Evolutionary conservation across 768 basidiomycete species (phyloP).

Genomic region (Tephrocybe sp.): DNA sequence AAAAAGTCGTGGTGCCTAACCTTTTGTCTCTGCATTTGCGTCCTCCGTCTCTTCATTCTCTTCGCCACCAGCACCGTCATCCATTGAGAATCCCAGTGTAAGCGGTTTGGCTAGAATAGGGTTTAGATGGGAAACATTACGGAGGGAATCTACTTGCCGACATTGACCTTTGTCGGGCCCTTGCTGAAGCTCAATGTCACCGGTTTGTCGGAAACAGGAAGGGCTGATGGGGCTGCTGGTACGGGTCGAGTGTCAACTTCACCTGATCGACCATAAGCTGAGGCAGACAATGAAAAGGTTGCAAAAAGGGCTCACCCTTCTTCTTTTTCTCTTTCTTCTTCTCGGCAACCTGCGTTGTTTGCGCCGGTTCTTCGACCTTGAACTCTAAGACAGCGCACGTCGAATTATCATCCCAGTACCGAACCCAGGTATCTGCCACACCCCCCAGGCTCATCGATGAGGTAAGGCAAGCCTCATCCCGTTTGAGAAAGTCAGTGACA

Average conservation of each 20-base stretch:
- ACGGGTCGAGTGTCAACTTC: slow-evolving; percentile 33
- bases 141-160: slow-evolving; percentile 20
- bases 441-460: slow-evolving; percentile 72
- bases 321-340: slow-evolving; percentile 65
- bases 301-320: slow-evolving; percentile 41
- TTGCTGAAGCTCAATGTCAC: slow-evolving; percentile 77
- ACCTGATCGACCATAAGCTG: neutral
- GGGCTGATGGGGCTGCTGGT: slow-evolving; percentile 54
- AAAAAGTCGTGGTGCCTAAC: slow-evolving; percentile 31
- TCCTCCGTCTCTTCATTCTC: slow-evolving; percentile 45
- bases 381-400: slow-evolving; percentile 75
- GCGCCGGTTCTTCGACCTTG: slow-evolving; percentile 62
- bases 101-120: slow-evolving; percentile 33
- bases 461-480: slow-evolving; percentile 73
- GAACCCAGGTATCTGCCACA: slow-evolving; percentile 68
- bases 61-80: slow-evolving; percentile 45
- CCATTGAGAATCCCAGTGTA: slow-evolving; percentile 64
- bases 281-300: neutral
- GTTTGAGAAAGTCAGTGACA: slow-evolving; percentile 66
- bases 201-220: slow-evolving; percentile 78
- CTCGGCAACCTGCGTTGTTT: slow-evolving; percentile 33
- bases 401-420: slow-evolving; percentile 92
- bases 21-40: slow-evolving; percentile 42
- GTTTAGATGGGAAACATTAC: neutral
- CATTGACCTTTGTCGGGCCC: slow-evolving; percentile 33